Conservation (phyloP, 148 eudicot genomes). For the Vaccinium corymbosum region DNA sequence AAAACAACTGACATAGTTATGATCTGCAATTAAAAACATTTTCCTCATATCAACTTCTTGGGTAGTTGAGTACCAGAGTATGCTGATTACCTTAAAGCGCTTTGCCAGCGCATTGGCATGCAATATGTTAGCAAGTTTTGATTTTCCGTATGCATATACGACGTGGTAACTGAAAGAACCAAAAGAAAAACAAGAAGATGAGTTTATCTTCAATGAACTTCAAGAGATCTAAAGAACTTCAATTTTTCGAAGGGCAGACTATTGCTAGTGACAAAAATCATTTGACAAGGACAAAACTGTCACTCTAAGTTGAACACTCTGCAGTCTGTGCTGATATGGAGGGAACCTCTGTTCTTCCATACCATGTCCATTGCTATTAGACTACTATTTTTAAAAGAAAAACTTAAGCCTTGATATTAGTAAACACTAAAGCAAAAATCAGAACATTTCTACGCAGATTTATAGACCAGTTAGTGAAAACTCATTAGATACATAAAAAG, state of each 20-base stretch:
- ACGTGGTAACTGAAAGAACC: constrained; percentile 49
- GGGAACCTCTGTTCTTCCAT: no score
- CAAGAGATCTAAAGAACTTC: neutral
- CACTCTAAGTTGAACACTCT: neutral
- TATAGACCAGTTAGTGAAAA: neutral
- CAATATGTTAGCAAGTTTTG: constrained; percentile 79
- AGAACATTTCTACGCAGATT: no score
- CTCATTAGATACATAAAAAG: neutral
- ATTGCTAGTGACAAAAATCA: no score
- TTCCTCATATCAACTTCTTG: neutral
- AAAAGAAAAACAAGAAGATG: neutral
- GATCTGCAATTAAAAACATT: neutral
- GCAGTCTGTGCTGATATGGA: neutral
- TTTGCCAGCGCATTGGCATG: constrained; percentile 69
- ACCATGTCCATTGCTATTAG: no score
- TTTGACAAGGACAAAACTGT: neutral
- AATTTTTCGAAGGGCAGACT: neutral
- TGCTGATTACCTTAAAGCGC: constrained; percentile 52
- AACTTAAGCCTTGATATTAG: no score
- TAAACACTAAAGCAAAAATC: no score
- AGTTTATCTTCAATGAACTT: neutral
- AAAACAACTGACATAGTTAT: neutral
- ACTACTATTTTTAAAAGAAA: no score
- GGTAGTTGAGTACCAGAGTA: neutral
- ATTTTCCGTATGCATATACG: constrained; percentile 70